Evolutionary conservation across 225 moss, liverwort and hornwort genomes (phyloP).

Genomic region (Takakia lepidozioides): DNA sequence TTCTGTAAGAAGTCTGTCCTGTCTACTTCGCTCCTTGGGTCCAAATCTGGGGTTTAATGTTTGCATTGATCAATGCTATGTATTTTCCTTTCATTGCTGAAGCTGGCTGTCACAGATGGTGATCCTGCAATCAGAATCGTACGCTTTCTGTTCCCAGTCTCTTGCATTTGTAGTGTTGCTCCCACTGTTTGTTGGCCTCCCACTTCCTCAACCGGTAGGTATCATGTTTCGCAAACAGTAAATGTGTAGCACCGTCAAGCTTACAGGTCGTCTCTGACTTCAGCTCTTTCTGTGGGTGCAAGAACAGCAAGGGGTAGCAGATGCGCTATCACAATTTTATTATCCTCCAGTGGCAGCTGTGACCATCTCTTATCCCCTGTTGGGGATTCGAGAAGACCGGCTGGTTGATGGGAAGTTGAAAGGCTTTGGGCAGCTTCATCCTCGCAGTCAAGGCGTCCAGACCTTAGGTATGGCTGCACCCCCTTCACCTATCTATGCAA

Average conservation of each 20-base stretch:
- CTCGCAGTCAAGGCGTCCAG: conserved; percentile 96
- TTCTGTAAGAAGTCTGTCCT: conserved; percentile 47
- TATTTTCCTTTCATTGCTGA: too few species aligned
- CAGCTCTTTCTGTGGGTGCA: background rate
- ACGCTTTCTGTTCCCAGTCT: too few species aligned
- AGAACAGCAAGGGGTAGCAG: conserved; percentile 59
- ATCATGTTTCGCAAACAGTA: too few species aligned
- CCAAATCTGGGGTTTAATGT: background rate
- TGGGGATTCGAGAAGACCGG: conserved; percentile 72
- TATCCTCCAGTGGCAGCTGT: conserved; percentile 96
- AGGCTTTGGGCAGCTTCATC: conserved; percentile 98
- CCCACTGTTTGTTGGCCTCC: too few species aligned
- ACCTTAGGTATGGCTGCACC: conserved; percentile 52
- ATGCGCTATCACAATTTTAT: conserved; percentile 68
- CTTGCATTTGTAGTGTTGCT: too few species aligned
- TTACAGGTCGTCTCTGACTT: too few species aligned
- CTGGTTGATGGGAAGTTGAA: conserved; percentile 73
- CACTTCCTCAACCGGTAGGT: too few species aligned
- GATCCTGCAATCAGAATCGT: too few species aligned
- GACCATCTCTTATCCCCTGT: conserved; percentile 82
- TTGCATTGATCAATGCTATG: background rate
- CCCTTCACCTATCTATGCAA: too few species aligned
- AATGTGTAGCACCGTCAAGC: too few species aligned
- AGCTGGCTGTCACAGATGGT: too few species aligned
- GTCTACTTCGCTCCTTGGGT: background rate